A percentile compares a stretch with the other conserved stretches of the same genome.
Conservation (phyloP, 768 basidiomycete species). For the Podaxis sp. region DNA sequence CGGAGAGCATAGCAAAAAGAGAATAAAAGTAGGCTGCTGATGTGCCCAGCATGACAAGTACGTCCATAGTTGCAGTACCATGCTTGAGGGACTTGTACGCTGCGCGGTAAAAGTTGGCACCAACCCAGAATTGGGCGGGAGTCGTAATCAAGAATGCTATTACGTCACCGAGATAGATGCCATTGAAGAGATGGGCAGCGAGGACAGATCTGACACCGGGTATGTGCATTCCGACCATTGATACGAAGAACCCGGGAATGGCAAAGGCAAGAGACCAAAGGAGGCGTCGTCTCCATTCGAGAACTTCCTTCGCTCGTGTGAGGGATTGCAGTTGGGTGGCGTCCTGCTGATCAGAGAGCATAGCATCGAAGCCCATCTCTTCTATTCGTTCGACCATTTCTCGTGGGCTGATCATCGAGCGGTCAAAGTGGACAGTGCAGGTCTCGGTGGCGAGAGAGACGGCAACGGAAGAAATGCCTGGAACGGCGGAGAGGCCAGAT, state of each 20-base stretch:
- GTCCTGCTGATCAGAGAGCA: conserved; percentile 76
- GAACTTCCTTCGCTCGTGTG: conserved; percentile 84
- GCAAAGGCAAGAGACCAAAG: conserved; percentile 73
- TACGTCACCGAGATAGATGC: conserved; percentile 79
- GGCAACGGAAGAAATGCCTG: conserved; percentile 69
- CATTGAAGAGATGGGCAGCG: conserved; percentile 47
- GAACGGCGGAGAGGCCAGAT: conserved; percentile 57
- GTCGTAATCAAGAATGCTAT: conserved; percentile 75
- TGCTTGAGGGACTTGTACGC: conserved; percentile 93
- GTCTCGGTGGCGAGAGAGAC: conserved; percentile 76
- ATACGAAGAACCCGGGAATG: conserved; percentile 89
- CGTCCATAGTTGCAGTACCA: conserved; percentile 93
- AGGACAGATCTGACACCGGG: conserved; percentile 53
- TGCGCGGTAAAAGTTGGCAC: conserved; percentile 78
- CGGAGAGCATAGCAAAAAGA: conserved; percentile 59
- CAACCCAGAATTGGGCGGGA: conserved; percentile 92
- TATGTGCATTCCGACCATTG: conserved; percentile 78
- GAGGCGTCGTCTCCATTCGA: conserved; percentile 84
- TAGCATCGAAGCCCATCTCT: conserved; percentile 88
- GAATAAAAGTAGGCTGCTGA: conserved; percentile 94
- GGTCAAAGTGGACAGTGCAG: conserved; percentile 74
- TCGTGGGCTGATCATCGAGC: conserved; percentile 66
- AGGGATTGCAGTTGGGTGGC: conserved; percentile 83
- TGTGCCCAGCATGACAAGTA: conserved; percentile 93
- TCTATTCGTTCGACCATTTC: conserved; percentile 86